These are phyloP conservation scores for Penicillium turbatum DNA, from an alignment of 495 filamentous ascomycete species.

Conservation along the genomic window DNA sequence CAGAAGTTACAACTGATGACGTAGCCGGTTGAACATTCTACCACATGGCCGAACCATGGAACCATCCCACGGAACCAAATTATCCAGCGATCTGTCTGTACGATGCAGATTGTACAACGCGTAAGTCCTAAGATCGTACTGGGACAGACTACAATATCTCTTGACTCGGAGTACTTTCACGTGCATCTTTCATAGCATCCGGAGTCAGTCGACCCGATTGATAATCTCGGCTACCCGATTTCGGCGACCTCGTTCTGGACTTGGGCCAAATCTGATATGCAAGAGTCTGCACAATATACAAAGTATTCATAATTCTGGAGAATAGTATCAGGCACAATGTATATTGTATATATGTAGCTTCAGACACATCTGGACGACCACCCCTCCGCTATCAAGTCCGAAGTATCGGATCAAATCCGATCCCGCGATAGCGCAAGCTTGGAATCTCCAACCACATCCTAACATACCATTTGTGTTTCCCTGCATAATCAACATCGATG, in stretches of 20 bases:
- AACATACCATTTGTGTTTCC: neutral
- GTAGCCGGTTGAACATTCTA: conserved; percentile 26
- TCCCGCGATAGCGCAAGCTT: conserved; percentile 7
- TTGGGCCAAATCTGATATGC: neutral
- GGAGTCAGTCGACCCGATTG: conserved; percentile 6
- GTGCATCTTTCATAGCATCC: conserved; percentile 1
- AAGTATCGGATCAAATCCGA: conserved; percentile 22
- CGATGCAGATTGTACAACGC: too few relatives aligned
- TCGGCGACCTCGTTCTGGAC: conserved; percentile 12
- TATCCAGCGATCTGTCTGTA: neutral
- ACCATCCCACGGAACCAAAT: neutral
- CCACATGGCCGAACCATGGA: conserved; percentile 2
- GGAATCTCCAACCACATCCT: conserved; percentile 6
- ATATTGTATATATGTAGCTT: neutral
- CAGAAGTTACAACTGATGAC: neutral
- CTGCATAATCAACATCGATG: neutral
- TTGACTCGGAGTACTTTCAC: conserved; percentile 1
- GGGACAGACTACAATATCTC: neutral
- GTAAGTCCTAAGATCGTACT: too few relatives aligned
- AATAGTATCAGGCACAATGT: neutral
- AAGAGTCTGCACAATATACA: neutral
- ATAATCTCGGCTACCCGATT: conserved; percentile 24
- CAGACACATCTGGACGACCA: neutral
- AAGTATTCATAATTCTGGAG: neutral
- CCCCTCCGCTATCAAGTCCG: conserved; percentile 13